Conservation (phyloP, 2,329 filamentous ascomycete genomes). For the Trichoderma sp. region DNA sequence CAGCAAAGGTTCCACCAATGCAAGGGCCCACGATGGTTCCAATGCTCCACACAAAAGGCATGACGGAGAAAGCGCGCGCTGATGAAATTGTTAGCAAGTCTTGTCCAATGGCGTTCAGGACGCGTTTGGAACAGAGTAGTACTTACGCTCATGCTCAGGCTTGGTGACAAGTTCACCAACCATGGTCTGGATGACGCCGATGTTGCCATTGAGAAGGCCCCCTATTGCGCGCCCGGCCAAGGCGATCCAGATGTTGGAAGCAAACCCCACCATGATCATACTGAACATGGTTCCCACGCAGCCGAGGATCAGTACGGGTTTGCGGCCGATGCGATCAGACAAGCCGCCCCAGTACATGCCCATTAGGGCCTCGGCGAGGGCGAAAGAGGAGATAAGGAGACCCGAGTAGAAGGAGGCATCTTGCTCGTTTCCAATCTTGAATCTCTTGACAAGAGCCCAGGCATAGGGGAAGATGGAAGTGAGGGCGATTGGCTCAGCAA, state of each 20-base stretch:
- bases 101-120: background rate
- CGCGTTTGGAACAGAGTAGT: constrained; percentile 23
- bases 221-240: constrained; percentile 74
- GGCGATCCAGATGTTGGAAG: constrained; percentile 81
- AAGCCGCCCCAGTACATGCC: constrained; percentile 87
- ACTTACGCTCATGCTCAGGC: constrained; percentile 82
- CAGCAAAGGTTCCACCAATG: constrained; percentile 83
- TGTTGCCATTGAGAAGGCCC: constrained; percentile 86
- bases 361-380: constrained; percentile 77
- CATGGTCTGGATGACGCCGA: constrained; percentile 90
- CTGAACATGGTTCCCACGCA: constrained; percentile 81
- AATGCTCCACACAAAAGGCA: constrained; percentile 93
- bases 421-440: constrained; percentile 68
- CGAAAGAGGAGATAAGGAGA: constrained; percentile 83
- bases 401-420: constrained; percentile 89
- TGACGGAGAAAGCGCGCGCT: constrained; percentile 85
- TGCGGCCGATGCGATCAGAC: constrained; percentile 80
- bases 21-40: constrained; percentile 87
- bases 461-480: constrained; percentile 94
- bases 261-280: constrained; percentile 79
- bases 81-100: constrained; percentile 26
- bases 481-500: constrained; percentile 89
- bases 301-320: constrained; percentile 80
- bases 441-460: constrained; percentile 78
- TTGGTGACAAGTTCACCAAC: constrained; percentile 83